Conservation (phyloP, 441 rosid genomes). For the Corymbia citriodora region DNA sequence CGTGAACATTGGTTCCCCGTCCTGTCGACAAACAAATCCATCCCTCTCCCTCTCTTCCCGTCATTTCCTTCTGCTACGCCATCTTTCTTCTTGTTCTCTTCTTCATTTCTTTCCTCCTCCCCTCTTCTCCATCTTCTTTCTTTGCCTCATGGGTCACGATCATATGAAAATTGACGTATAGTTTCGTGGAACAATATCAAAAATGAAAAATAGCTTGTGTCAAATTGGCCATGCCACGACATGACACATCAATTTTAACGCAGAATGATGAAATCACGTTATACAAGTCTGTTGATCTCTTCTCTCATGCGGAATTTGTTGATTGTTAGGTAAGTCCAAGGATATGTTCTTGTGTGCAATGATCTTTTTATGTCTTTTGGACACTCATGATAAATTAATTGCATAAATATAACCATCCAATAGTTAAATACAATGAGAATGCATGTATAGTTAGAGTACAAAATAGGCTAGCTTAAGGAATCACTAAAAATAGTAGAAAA, state of each 20-base stretch:
- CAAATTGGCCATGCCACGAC: not conserved
- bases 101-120: not conserved
- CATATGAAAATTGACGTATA: not conserved
- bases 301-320: not conserved
- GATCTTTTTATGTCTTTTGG: not conserved
- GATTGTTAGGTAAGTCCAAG: not conserved
- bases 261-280: not conserved
- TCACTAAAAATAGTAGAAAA: no score
- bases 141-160: not conserved
- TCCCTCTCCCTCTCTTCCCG: no score
- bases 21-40: no score
- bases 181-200: not conserved
- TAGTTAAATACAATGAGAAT: not conserved
- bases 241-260: not conserved
- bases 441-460: not conserved
- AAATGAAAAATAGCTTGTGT: not conserved
- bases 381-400: not conserved
- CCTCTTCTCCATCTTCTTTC: not conserved
- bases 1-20: no score
- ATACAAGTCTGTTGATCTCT: not conserved
- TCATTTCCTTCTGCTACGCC: no score
- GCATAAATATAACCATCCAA: not conserved
- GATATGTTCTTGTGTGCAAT: not conserved
- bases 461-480: no score
- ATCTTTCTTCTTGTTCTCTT: not conserved